Conservation (phyloP, 768 basidiomycete genomes). For the Boletus fagicola region DNA sequence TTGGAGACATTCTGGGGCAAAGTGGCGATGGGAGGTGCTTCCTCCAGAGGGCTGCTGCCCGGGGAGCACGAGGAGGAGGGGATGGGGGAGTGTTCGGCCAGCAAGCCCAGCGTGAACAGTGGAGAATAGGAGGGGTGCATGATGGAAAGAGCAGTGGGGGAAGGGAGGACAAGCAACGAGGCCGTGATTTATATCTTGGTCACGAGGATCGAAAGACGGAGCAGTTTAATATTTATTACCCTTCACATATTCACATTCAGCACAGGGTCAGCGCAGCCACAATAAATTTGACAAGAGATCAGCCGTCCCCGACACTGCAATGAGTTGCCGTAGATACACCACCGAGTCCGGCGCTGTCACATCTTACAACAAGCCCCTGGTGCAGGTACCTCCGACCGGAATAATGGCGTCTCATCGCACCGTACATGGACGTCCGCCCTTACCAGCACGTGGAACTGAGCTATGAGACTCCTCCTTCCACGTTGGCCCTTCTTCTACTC, state of each 20-base stretch:
- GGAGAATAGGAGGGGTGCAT: conserved; percentile 45
- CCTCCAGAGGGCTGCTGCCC: background rate
- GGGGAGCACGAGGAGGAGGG: conserved; percentile 16
- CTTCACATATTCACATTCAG: conserved; percentile 15
- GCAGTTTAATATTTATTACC: conserved; percentile 20
- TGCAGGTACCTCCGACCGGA: background rate
- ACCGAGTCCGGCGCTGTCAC: background rate
- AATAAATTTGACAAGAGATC: conserved; percentile 2
- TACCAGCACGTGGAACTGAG: background rate
- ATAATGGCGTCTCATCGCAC: background rate
- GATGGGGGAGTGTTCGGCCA: conserved; percentile 34
- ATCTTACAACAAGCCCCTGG: no score
- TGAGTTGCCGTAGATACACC: conserved; percentile 19
- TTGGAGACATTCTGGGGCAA: conserved; percentile 1
- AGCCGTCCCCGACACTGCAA: conserved; percentile 13
- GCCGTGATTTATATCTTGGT: conserved; percentile 15
- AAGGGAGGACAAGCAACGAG: no score
- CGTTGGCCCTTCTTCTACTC: background rate
- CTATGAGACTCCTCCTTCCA: background rate
- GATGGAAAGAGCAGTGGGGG: background rate
- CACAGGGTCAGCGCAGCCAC: conserved; percentile 16
- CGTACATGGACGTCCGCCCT: no score
- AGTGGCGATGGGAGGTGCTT: background rate
- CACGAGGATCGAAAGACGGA: background rate
- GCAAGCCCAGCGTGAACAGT: conserved; percentile 63